Percentiles rank a stretch among this genome's conserved stretches.
These are phyloP conservation scores for Wickerhamomyces sp. DNA, from an alignment of 1,139 yeast species.

Conservation along the genomic window DNA sequence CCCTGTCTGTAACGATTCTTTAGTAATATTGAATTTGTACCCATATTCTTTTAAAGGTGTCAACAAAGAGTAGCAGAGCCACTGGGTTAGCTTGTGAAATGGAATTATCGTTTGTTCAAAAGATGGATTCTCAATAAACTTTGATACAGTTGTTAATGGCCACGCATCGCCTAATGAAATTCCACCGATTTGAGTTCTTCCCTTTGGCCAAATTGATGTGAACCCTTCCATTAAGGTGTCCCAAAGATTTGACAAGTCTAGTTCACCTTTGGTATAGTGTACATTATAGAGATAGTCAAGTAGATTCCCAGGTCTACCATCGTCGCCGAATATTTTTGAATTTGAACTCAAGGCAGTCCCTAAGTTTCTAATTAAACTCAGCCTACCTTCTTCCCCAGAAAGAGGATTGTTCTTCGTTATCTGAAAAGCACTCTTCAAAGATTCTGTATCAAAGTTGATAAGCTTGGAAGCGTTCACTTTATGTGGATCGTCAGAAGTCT, in stretches of 20 bases:
- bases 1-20: slow-evolving; percentile 48
- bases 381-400: slow-evolving; percentile 49
- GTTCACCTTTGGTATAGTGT: slow-evolving; percentile 12
- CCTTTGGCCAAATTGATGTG: slow-evolving; percentile 56
- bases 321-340: slow-evolving; percentile 38
- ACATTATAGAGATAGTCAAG: slow-evolving; percentile 38
- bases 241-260: slow-evolving; percentile 48
- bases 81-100: slow-evolving; percentile 59
- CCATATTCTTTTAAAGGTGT: slow-evolving; percentile 44
- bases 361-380: slow-evolving; percentile 37
- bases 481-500: slow-evolving; percentile 29
- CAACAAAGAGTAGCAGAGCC: slow-evolving; percentile 55
- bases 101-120: slow-evolving; percentile 42
- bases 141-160: slow-evolving; percentile 36
- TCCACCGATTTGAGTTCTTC: slow-evolving; percentile 45
- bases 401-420: slow-evolving; percentile 39
- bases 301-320: slow-evolving; percentile 50
- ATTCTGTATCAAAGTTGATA: slow-evolving; percentile 26
- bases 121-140: slow-evolving; percentile 21
- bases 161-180: slow-evolving; percentile 56
- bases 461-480: slow-evolving; percentile 42
- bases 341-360: slow-evolving; percentile 39
- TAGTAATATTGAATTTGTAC: slow-evolving; percentile 35
- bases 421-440: slow-evolving; percentile 39
- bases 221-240: slow-evolving; percentile 46